Base-by-base conservation (phyloP, 345 rosid genomes). In the Trapa bicornis region DNA sequence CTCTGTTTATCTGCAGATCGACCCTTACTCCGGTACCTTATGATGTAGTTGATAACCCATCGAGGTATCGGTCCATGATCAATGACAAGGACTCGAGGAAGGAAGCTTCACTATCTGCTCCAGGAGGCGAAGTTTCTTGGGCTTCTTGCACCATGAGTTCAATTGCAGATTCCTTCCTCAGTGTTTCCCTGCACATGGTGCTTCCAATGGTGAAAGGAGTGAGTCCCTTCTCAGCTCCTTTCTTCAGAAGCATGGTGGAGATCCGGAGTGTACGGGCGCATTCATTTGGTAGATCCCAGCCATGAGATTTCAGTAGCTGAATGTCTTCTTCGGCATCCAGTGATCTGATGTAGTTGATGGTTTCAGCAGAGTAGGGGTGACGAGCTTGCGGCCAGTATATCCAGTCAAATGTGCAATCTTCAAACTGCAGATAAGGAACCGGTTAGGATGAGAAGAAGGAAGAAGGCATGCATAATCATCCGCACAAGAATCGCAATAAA, bases 351-450 rank as follows among this genome's bases (percentile, higher is more conserved):
- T 87, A 87, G 58, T 85, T 78, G 67, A 87, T n/a, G 57, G 78
- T 83, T 37, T 77, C 80, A 6, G 78, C 65, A 33, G 91, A 83
- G 76, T 80, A 91, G 22, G 84, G 91, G 52, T 84, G 81, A 47
- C 61, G 83, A 68, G 96, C 88, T 84, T 91, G 96, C 39, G 96
- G 94, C 93, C 97, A 91, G 79, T 87, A 87, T 47, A 91, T 85
- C 97, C 97, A 89, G 35, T 91, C 97, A 38, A 91, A 91, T 71
- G 96, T 87, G 78, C 97, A 91, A 71, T 91, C 94, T 75, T 92
- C 94, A 57, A 87, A 92, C 98, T 92, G 83, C 70, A 76, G 50
- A 6, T 43, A 16, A 39, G 35, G 60, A 6, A 8, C 11, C 35
- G 29, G 32, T 54, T 22, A 6, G 37, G 62, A 39, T 14, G 66